Evolutionary conservation across 2,329 filamentous ascomycete species (phyloP).

Genomic region (Geosmithia flava): DNA sequence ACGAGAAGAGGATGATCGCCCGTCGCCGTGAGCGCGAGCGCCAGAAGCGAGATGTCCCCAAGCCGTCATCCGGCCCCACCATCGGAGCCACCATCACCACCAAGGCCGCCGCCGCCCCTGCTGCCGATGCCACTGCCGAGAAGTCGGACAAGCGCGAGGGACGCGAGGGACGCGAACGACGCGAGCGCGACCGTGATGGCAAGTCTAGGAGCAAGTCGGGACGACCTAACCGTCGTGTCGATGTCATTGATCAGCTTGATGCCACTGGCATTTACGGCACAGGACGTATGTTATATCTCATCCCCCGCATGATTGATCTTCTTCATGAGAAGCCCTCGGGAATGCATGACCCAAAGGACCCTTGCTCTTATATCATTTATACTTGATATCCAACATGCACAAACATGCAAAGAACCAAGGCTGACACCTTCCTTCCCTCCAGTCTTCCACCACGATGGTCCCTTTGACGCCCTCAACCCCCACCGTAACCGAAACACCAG

Average conservation of each 20-base stretch:
- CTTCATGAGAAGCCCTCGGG: neutral
- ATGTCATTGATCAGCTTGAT: conserved; percentile 94
- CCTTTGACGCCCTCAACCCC: conserved; percentile 92
- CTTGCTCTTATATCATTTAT: no score
- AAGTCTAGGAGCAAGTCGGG: conserved; percentile 26
- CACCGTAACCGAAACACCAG: conserved; percentile 81
- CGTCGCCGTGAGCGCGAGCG: conserved; percentile 15
- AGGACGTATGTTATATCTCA: conserved; percentile 51
- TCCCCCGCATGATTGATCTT: neutral
- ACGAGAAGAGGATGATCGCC: conserved; percentile 28
- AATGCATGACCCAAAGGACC: neutral
- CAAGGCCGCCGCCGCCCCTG: neutral
- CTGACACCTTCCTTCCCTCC: neutral
- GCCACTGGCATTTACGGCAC: conserved; percentile 92
- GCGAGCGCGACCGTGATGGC: conserved; percentile 9
- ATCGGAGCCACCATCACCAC: conserved; percentile 1
- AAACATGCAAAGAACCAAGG: neutral
- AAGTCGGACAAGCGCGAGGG: conserved; percentile 1
- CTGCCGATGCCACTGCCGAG: neutral
- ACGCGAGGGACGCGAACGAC: conserved; percentile 5
- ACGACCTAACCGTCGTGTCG: conserved; percentile 44
- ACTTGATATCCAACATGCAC: no score
- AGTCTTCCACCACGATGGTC: conserved; percentile 97
- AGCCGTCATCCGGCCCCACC: neutral
- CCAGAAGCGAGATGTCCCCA: conserved; percentile 6